Evolutionary conservation across 2,329 filamentous ascomycete genomes (phyloP).

Genomic region (Achaetomium macrosporum): DNA sequence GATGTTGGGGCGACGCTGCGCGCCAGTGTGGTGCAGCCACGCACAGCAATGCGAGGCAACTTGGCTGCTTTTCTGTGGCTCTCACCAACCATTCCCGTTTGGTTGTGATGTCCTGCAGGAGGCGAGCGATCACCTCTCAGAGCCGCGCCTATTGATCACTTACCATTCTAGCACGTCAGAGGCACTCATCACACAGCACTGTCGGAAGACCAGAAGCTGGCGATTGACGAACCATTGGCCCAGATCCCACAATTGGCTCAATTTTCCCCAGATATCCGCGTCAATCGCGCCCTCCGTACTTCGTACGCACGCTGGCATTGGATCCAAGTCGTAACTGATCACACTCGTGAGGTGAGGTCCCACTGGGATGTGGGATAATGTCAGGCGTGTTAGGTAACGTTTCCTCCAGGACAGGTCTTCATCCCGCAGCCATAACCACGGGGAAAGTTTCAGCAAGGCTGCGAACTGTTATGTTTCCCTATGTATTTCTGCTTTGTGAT

Average conservation of each 20-base stretch:
- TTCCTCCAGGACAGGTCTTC: neutral
- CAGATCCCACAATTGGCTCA: conserved; percentile 5
- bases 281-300: conserved; percentile 7
- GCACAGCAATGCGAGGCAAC: conserved; percentile 23
- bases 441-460: neutral
- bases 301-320: neutral
- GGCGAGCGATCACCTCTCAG: conserved; percentile 8
- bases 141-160: conserved; percentile 10
- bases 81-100: conserved; percentile 19
- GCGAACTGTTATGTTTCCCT: neutral
- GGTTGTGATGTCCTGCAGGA: conserved; percentile 20
- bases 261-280: conserved; percentile 1
- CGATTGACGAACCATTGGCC: conserved; percentile 14
- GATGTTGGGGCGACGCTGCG: neutral
- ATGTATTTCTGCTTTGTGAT: neutral
- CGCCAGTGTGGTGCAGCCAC: conserved; percentile 16
- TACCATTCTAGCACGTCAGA: neutral
- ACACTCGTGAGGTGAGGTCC: conserved; percentile 1
- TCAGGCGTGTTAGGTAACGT: conserved; percentile 5
- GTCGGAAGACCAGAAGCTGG: neutral
- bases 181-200: neutral
- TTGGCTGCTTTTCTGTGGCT: conserved; percentile 23
- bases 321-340: neutral
- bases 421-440: neutral
- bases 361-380: neutral